Conservation (phyloP, 129 eudicot genomes). For the Arctium minus region DNA sequence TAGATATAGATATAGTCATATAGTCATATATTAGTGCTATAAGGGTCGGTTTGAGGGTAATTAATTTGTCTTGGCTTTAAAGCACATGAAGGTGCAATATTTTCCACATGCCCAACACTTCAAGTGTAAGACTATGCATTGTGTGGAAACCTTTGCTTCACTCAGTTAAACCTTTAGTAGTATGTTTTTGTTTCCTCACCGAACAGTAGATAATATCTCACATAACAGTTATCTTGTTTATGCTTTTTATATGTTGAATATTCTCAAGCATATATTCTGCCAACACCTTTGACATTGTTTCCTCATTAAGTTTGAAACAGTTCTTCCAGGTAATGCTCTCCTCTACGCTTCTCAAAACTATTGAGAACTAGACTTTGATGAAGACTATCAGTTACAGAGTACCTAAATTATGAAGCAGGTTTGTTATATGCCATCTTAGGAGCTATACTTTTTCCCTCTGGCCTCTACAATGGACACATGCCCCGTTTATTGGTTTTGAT, state of each 20-base stretch:
- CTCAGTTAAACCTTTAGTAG: slow-evolving; percentile 36
- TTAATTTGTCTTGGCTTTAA: slow-evolving; percentile 80
- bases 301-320: background rate
- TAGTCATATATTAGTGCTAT: slow-evolving; percentile 35
- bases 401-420: slow-evolving; percentile 83
- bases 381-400: slow-evolving; percentile 79
- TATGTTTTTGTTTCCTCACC: background rate
- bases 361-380: slow-evolving; percentile 75
- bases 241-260: background rate
- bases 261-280: background rate
- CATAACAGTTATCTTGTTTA: background rate
- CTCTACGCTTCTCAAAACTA: slow-evolving; percentile 72
- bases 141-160: slow-evolving; percentile 67
- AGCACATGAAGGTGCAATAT: slow-evolving; percentile 60
- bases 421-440: background rate
- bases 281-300: background rate
- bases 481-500: background rate
- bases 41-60: slow-evolving; percentile 37
- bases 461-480: background rate
- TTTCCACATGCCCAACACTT: slow-evolving; percentile 65
- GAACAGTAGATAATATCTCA: background rate
- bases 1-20: slow-evolving; percentile 9
- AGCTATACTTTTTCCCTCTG: background rate
- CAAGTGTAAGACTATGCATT: slow-evolving; percentile 63
- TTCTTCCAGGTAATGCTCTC: slow-evolving; percentile 71